A percentile compares a stretch with the other conserved stretches of the same genome.
Evolutionary conservation across 805 yeast species (phyloP).

Genomic region (Saccharomycopsis selenospora): DNA sequence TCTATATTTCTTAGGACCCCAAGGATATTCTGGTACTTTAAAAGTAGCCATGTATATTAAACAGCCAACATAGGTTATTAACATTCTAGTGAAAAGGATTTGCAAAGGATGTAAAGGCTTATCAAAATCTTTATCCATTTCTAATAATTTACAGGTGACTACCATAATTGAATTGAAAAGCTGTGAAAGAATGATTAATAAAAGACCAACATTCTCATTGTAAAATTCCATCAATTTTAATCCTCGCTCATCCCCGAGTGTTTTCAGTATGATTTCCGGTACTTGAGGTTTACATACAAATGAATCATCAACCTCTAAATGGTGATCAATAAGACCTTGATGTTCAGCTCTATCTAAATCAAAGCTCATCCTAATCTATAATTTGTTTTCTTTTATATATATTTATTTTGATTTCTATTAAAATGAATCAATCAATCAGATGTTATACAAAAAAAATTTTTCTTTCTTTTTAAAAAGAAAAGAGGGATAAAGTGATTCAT

Average conservation of each 20-base stretch:
- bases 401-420: too few relatives aligned
- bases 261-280: background rate
- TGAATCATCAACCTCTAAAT: background rate
- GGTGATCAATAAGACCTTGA: background rate
- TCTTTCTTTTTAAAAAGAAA: too few relatives aligned
- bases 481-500: too few relatives aligned
- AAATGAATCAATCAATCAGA: too few relatives aligned
- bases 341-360: conserved; percentile 1
- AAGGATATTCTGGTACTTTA: conserved; percentile 52
- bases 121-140: conserved; percentile 51
- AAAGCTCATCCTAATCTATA: background rate
- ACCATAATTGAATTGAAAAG: conserved; percentile 74
- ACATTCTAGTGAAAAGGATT: conserved; percentile 71
- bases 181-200: conserved; percentile 54
- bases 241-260: background rate
- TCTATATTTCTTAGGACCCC: conserved; percentile 60
- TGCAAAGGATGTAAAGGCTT: conserved; percentile 69
- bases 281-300: background rate
- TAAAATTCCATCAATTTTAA: conserved; percentile 17
- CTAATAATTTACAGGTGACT: conserved; percentile 65
- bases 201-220: conserved; percentile 44
- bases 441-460: too few relatives aligned
- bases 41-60: conserved; percentile 45
- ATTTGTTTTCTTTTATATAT: too few relatives aligned
- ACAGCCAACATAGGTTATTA: conserved; percentile 57